Base-by-base conservation (phyloP, 768 basidiomycete genomes). In the Lactarius vividus region DNA sequence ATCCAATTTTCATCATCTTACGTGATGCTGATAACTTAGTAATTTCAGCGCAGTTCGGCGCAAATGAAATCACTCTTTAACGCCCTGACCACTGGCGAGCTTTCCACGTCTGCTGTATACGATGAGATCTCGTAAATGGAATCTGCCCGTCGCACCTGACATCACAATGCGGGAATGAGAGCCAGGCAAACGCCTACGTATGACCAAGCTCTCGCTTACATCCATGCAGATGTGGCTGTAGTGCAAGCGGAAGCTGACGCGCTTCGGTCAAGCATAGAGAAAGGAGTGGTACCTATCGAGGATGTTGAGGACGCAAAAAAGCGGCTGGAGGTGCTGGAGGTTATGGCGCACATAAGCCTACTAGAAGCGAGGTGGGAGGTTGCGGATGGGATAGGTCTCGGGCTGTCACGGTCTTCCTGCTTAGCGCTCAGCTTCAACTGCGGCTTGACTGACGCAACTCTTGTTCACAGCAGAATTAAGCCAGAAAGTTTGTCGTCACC, bases 261-360 rank as follows among this genome's bases (percentile, higher is more conserved):
- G 26, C 74, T 89, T 46, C 71, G 68, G 26, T 70, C 69, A 1
- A 57, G 35, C 20, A 42, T 70, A 40, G 57, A 59, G 62, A 78
- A 53, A 59, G 67, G 49, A 55, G 60, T 40, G 63, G 63, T 64
- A 15, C 33, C 61, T 23, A 20, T 59, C 6, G 69, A 61, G 29
- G 60, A 74, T 40, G 65, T 69, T 57, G 69, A 74, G 31, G 73
- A 66, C 44, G 71, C 73, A 60, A 77, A 81, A 71, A 84, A 81
- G 74, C 61, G 37, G 57, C 72, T 87, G 53, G 72, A 79, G 23
- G 82, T 89, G 63, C 73, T 96, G 54, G 86, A 92, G 69, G 81
- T 96, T 10, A 91, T 94, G 77, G 88, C 89, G 64, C 82, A 88
- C 74, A 78, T 92, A 33, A 96, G 97, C 75, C 77, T 94, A n/a